These are phyloP conservation scores for Phytophthora citrophthora DNA, from an alignment of 352 stramenopile species.

Conservation along the genomic window DNA sequence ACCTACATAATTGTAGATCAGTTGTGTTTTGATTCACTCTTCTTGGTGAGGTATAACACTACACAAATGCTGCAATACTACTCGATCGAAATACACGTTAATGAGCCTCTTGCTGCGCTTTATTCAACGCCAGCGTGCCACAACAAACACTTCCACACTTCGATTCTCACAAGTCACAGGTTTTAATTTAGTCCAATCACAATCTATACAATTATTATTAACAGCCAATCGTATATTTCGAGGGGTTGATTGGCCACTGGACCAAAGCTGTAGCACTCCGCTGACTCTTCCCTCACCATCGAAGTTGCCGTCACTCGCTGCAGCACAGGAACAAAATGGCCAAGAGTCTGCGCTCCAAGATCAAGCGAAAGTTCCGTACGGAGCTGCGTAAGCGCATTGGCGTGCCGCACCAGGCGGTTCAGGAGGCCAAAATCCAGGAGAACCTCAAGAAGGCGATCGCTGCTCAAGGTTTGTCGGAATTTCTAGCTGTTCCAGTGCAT, in stretches of 20 bases:
- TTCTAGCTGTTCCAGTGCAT: background rate
- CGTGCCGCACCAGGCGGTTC: constrained; percentile 70
- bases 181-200: constrained; percentile 20
- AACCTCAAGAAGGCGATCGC: constrained; percentile 86
- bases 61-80: too few species aligned
- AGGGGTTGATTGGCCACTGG: constrained; percentile 36
- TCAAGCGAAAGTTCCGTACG: constrained; percentile 90
- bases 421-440: constrained; percentile 85
- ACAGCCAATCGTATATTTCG: constrained; percentile 18
- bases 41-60: too few species aligned
- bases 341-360: constrained; percentile 90
- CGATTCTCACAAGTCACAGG: constrained; percentile 28
- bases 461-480: constrained; percentile 48
- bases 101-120: too few species aligned
- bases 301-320: constrained; percentile 13
- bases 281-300: constrained; percentile 21
- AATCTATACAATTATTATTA: background rate
- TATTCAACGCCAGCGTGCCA: too few species aligned
- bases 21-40: too few species aligned
- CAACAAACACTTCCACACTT: too few species aligned
- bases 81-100: too few species aligned
- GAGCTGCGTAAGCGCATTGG: constrained; percentile 86
- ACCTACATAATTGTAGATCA: too few species aligned
- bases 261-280: constrained; percentile 12
- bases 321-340: constrained; percentile 57